Percentiles rank a stretch among this genome's conserved stretches.
Conservation (phyloP, 805 yeast species). For the Vanderwaltozyma verrucispora region DNA sequence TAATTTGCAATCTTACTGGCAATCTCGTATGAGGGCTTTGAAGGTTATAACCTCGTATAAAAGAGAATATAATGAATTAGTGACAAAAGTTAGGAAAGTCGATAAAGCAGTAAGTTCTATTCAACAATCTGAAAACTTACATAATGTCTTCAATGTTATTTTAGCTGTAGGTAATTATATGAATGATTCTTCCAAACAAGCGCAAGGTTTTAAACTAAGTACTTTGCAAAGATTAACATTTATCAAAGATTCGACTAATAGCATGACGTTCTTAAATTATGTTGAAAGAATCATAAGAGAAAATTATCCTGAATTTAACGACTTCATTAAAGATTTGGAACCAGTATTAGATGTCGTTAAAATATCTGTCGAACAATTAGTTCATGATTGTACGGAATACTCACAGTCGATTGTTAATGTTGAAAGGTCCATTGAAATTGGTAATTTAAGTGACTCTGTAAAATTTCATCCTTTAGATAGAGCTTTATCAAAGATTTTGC, state of each 20-base stretch:
- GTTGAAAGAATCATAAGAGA: slow-evolving; percentile 82
- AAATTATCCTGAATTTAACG: slow-evolving; percentile 68
- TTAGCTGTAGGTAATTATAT: slow-evolving; percentile 90
- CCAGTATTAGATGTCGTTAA: slow-evolving; percentile 52
- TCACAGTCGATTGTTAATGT: slow-evolving; percentile 56
- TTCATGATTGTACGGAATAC: slow-evolving; percentile 58
- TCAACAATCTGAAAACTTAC: slow-evolving; percentile 54
- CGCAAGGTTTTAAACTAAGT: slow-evolving; percentile 81
- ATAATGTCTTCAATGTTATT: slow-evolving; percentile 70
- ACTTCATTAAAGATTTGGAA: slow-evolving; percentile 64
- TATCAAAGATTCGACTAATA: slow-evolving; percentile 79
- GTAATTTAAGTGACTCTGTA: slow-evolving; percentile 72
- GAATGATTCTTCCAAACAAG: slow-evolving; percentile 90
- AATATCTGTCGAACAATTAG: slow-evolving; percentile 72
- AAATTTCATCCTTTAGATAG: slow-evolving; percentile 78
- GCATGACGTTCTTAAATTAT: slow-evolving; percentile 84
- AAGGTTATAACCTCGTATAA: slow-evolving; percentile 59
- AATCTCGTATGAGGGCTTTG: slow-evolving; percentile 78
- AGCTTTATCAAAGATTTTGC: slow-evolving; percentile 48
- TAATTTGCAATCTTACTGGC: slow-evolving; percentile 85
- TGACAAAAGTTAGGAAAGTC: slow-evolving; percentile 52
- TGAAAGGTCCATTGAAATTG: slow-evolving; percentile 62
- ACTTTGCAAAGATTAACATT: slow-evolving; percentile 86
- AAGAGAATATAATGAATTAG: slow-evolving; percentile 66
- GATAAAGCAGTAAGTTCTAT: slow-evolving; percentile 67